Percentiles rank a stretch among this genome's conserved stretches.
Evolutionary conservation across 179 eudicot genomes (phyloP).

Genomic region (Carnegiea gigantea): DNA sequence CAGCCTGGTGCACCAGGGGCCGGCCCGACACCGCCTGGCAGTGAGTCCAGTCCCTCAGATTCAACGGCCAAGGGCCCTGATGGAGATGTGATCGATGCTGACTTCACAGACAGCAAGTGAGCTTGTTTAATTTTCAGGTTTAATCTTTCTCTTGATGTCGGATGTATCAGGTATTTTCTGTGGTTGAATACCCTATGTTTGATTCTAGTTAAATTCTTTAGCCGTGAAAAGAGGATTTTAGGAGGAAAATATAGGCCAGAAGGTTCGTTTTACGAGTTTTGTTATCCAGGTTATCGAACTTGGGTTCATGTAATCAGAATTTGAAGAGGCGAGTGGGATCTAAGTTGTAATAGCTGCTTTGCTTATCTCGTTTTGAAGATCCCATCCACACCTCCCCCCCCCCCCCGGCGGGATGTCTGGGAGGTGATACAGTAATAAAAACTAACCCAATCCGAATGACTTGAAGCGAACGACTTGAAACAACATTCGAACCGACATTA

Average conservation of each 20-base stretch:
- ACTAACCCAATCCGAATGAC: no score
- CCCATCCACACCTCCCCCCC: no score
- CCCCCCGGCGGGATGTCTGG: no score
- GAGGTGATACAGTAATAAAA: no score
- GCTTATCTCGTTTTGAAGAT: no score
- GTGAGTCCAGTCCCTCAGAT: slow-evolving; percentile 55
- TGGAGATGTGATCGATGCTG: slow-evolving; percentile 94
- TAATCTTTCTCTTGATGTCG: slow-evolving; percentile 4
- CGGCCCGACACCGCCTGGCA: slow-evolving; percentile 58
- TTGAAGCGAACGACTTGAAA: no score
- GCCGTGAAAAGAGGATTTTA: slow-evolving; percentile 19
- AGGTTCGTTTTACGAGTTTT: slow-evolving; percentile 19
- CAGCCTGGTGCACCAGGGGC: slow-evolving; percentile 83
- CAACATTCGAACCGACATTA: no score
- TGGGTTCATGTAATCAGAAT: neutral
- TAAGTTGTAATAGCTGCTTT: no score
- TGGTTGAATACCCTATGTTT: neutral
- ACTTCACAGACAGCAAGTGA: slow-evolving; percentile 94
- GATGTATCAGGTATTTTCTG: slow-evolving; percentile 31
- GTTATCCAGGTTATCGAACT: neutral
- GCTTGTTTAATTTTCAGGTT: slow-evolving; percentile 2
- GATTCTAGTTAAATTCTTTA: slow-evolving; percentile 8
- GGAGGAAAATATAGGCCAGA: slow-evolving; percentile 21
- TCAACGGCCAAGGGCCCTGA: slow-evolving; percentile 66
- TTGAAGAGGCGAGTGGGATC: neutral